Base-by-base conservation (phyloP, 2,329 filamentous ascomycete genomes). In the Penicillium sp. region DNA sequence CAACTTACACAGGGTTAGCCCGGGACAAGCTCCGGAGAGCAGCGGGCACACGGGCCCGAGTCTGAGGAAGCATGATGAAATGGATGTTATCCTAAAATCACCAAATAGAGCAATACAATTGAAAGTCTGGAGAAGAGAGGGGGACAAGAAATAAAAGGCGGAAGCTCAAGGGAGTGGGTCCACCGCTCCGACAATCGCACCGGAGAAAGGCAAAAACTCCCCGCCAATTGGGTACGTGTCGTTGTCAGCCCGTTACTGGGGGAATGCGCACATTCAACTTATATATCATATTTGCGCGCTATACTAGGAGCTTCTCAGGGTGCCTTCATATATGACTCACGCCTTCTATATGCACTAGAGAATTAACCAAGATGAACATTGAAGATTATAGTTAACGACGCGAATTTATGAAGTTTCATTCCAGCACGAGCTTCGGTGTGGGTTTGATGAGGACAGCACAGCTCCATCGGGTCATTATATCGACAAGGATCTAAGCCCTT, bases 11-110 rank as follows among this genome's bases (percentile, higher is more conserved):
- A 45, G 65, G 56, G 44, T 59, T 55, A 27, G 64, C 62, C 38
- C 58, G 51, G 55, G 59, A 61, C 61, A 68, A 50, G 63, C 61
- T 63, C 58, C 67, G 67, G 49, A 69, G 62, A 66, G 66, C 61
- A 44, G 64, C 62, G 51, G 67, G 67, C 61, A 68, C 47, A 42
- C 67, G 66, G 23, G 65, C 66, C 61, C 67, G 60, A 38, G 61
- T 65, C 55, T 63, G 67, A 51, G 66, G 51, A 47, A 67, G 50
- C 65, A 67, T 67, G 50, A 42, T 62, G 58, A 60, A 21, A 35
- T 35, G 29, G 41, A 43, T 45, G 43, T 4, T 52, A 61, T 53
- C 53, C 45, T 41, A 55, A 47, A 59, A 64, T 45, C 48, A 58
- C 39, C 50, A 58, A 55, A 52, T 39, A 57, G 36, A 53, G 38